Percentiles rank a stretch among this genome's conserved stretches.
Conservation (phyloP, 2,329 filamentous ascomycete genomes). For the Paecilomyces formosus region DNA sequence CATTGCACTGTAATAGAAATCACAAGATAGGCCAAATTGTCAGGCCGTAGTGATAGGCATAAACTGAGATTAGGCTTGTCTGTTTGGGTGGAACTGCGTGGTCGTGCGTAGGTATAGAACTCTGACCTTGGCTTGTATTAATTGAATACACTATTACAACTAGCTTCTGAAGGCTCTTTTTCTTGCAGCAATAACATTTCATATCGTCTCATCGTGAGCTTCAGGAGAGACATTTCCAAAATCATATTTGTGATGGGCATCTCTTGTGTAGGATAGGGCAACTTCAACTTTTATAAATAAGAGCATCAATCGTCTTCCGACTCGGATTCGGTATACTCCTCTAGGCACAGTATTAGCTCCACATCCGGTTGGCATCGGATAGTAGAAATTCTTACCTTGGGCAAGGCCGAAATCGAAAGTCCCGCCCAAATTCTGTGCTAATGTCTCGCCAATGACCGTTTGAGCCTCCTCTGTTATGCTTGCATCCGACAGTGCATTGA, state of each 20-base stretch:
- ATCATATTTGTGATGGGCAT: too few relatives aligned
- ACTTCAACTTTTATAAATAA: neutral
- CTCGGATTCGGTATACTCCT: constrained; percentile 15
- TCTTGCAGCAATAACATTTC: neutral
- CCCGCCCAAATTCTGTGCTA: constrained; percentile 13
- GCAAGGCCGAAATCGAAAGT: constrained; percentile 17
- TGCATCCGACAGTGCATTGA: constrained; percentile 15
- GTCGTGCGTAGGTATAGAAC: too few relatives aligned
- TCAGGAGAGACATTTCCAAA: neutral
- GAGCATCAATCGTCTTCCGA: constrained; percentile 5
- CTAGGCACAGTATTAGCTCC: constrained; percentile 10
- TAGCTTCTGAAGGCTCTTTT: neutral
- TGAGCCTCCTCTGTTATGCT: constrained; percentile 19
- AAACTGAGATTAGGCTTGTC: neutral
- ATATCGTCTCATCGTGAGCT: neutral
- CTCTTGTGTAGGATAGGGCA: neutral
- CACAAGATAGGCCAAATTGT: neutral
- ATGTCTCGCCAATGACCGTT: constrained; percentile 19
- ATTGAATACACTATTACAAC: neutral
- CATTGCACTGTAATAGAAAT: neutral
- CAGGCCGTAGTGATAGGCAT: neutral
- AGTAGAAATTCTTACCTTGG: constrained; percentile 8
- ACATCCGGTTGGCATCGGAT: neutral
- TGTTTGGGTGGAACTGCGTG: neutral
- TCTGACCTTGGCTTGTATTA: too few relatives aligned